These are phyloP conservation scores for Pyrenochaeta sp. DNA, from an alignment of 2,329 filamentous ascomycete species.

Conservation along the genomic window DNA sequence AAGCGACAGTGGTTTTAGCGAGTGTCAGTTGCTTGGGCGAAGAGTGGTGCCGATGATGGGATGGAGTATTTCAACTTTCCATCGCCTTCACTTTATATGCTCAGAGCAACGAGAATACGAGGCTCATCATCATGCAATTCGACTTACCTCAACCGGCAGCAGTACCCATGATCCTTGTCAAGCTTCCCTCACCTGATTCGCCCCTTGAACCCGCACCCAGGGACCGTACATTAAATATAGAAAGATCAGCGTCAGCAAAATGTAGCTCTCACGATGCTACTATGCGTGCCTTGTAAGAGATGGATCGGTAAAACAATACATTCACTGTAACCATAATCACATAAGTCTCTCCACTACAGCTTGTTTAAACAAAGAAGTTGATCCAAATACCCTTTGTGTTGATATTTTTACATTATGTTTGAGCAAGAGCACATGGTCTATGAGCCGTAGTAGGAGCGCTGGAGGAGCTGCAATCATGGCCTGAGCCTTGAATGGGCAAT, in stretches of 20 bases:
- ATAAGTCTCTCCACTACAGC: too few relatives aligned
- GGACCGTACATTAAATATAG: conserved; percentile 10
- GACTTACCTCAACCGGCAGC: background rate
- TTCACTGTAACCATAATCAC: too few relatives aligned
- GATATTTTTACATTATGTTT: too few relatives aligned
- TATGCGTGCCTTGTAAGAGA: background rate
- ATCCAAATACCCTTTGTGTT: too few relatives aligned
- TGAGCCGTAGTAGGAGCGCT: too few relatives aligned
- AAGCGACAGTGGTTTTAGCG: background rate
- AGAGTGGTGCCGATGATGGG: background rate
- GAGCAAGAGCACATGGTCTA: too few relatives aligned
- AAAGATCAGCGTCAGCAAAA: conserved; percentile 1
- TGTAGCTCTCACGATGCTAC: background rate
- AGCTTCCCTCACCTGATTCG: background rate
- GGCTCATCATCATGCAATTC: background rate
- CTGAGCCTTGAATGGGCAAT: too few relatives aligned
- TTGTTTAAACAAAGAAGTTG: too few relatives aligned
- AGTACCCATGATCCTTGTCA: background rate
- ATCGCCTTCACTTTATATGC: background rate
- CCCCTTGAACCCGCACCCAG: conserved; percentile 8
- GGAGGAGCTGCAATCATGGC: too few relatives aligned
- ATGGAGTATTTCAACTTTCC: background rate
- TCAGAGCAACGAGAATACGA: conserved; percentile 1
- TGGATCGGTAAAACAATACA: too few relatives aligned
- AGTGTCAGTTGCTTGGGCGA: background rate